phyloP scores from a whole-genome alignment of 1,139 yeast genomes.

The Suhomyces guaymorum region DNA sequence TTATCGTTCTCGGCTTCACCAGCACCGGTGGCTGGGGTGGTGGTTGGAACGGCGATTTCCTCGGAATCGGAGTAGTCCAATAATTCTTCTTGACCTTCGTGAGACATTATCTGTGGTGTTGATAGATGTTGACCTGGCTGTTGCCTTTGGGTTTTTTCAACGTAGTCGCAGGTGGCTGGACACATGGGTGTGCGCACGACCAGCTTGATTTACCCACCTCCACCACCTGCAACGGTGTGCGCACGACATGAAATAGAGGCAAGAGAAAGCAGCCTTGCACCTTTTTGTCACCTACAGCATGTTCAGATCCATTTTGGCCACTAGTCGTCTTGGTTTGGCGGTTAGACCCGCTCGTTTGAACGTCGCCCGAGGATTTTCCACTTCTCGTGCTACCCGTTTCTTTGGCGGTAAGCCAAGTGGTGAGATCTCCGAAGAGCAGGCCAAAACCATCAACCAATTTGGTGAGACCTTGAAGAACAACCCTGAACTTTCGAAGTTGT shows the following conservation, averaged over 20 bases:
- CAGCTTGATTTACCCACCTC: conserved; percentile 1
- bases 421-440: conserved; percentile 13
- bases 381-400: conserved; percentile 6
- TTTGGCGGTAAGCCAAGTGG: conserved; percentile 12
- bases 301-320: conserved; percentile 4
- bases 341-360: not conserved
- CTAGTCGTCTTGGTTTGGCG: conserved; percentile 2
- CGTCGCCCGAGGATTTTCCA: conserved; percentile 6
- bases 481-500: conserved; percentile 31
- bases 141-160: conserved; percentile 8
- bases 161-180: conserved; percentile 6
- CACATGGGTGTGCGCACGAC: conserved; percentile 8
- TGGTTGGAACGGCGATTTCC: conserved; percentile 81
- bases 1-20: conserved; percentile 49
- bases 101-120: conserved; percentile 50
- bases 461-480: conserved; percentile 17
- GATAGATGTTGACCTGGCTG: conserved; percentile 2
- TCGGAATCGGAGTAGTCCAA: conserved; percentile 98
- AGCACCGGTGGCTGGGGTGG: conserved; percentile 54
- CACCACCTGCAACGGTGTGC: no score
- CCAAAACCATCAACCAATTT: conserved; percentile 15
- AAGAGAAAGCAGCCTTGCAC: not conserved
- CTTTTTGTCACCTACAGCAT: not conserved
- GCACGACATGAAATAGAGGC: conserved; percentile 7
- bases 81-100: conserved; percentile 99